Percentiles rank a stretch among this genome's conserved stretches.
Conservation (phyloP, 2,329 filamentous ascomycete genomes). For the Teratosphaeria gauchensis region DNA sequence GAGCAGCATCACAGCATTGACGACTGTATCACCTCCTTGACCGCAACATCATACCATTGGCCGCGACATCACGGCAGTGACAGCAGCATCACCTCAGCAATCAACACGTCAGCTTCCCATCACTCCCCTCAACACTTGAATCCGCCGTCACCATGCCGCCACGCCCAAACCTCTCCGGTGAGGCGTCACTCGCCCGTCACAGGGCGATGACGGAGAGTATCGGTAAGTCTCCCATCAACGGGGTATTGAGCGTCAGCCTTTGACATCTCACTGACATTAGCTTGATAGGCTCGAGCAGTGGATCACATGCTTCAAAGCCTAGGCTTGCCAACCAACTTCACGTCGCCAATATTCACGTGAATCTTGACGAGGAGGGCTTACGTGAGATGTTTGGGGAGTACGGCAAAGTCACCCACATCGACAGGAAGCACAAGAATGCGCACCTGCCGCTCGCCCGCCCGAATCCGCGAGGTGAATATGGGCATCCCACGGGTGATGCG, state of each 20-base stretch:
- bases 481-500: background rate
- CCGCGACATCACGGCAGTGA: too few species aligned
- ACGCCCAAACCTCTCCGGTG: background rate
- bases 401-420: background rate
- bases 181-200: background rate
- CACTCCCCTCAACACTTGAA: background rate
- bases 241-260: background rate
- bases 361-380: background rate
- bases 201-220: background rate
- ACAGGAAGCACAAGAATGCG: background rate
- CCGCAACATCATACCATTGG: too few species aligned
- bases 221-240: background rate
- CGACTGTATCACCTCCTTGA: background rate
- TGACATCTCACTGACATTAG: background rate
- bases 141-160: background rate
- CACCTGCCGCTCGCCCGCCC: background rate
- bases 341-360: background rate
- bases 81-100: background rate
- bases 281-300: background rate
- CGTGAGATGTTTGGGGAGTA: background rate
- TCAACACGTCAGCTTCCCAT: background rate
- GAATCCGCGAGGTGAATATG: background rate
- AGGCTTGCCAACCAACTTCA: background rate
- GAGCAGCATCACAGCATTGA: background rate
- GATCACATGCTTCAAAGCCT: background rate